Conservation (phyloP, 805 yeast genomes). For the Lachancea kluyveri region DNA sequence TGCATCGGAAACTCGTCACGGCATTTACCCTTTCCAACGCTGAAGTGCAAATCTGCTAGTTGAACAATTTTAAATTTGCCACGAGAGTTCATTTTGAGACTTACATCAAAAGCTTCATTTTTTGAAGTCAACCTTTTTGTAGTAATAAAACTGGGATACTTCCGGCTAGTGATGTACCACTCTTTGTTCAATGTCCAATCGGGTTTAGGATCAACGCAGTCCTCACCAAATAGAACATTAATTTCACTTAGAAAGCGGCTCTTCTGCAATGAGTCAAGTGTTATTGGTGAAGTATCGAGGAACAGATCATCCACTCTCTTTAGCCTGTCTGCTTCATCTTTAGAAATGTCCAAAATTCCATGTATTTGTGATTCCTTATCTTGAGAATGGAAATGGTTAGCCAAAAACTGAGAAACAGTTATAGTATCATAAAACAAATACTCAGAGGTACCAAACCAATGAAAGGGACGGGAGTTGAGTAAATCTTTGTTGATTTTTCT, state of each 20-base stretch:
- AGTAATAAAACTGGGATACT: slow-evolving; percentile 9
- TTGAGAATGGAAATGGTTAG: neutral
- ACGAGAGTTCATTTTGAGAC: slow-evolving; percentile 33
- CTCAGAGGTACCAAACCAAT: slow-evolving; percentile 21
- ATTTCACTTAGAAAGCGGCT: slow-evolving; percentile 43
- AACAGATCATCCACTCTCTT: neutral
- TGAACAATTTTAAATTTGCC: slow-evolving; percentile 75
- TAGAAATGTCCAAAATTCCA: neutral
- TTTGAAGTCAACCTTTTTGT: slow-evolving; percentile 5
- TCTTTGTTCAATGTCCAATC: slow-evolving; percentile 45
- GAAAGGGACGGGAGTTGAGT: slow-evolving; percentile 13
- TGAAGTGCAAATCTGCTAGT: slow-evolving; percentile 84
- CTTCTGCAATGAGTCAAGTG: neutral
- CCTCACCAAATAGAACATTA: slow-evolving; percentile 66
- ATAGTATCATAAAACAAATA: slow-evolving; percentile 17
- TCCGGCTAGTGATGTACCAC: neutral
- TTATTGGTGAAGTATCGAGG: neutral
- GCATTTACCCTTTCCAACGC: slow-evolving; percentile 80
- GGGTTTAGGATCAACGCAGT: slow-evolving; percentile 71
- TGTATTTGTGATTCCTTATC: neutral
- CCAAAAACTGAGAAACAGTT: neutral
- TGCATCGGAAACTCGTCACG: slow-evolving; percentile 61
- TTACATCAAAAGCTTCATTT: slow-evolving; percentile 8
- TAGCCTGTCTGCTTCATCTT: neutral
- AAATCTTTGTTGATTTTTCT: slow-evolving; percentile 18